Conservation (phyloP, 2,329 filamentous ascomycete genomes). For the Pestalotiopsis sp. region DNA sequence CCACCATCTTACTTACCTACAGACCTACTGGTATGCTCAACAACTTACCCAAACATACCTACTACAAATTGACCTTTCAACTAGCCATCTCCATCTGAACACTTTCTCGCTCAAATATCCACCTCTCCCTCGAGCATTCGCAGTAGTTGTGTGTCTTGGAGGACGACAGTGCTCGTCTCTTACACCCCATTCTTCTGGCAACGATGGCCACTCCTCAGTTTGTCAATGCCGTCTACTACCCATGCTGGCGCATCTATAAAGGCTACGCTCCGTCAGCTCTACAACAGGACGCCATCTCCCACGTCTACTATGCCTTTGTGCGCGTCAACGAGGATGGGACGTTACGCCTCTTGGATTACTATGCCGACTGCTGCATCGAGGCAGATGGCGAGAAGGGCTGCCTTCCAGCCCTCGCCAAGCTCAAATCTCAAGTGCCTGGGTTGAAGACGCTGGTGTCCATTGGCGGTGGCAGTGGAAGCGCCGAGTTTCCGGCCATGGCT, state of each 20-base stretch:
- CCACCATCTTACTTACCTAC: background rate
- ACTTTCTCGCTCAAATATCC: too few relatives aligned
- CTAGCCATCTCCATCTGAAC: too few relatives aligned
- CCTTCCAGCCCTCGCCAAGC: conserved; percentile 58
- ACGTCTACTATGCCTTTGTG: conserved; percentile 65
- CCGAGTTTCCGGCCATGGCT: conserved; percentile 62
- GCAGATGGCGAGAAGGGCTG: conserved; percentile 64
- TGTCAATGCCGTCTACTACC: conserved; percentile 62
- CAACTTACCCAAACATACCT: too few relatives aligned
- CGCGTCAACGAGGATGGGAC: conserved; percentile 39
- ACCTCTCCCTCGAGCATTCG: too few relatives aligned
- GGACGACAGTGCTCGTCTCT: background rate
- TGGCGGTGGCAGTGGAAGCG: conserved; percentile 66
- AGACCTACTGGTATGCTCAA: too few relatives aligned
- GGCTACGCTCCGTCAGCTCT: conserved; percentile 57
- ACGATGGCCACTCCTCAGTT: conserved; percentile 21
- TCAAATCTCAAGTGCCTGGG: conserved; percentile 59
- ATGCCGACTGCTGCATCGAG: conserved; percentile 62
- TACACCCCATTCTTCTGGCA: background rate
- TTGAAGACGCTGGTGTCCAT: conserved; percentile 66
- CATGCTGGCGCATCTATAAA: conserved; percentile 61
- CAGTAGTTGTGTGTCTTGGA: too few relatives aligned
- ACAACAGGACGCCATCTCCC: conserved; percentile 56
- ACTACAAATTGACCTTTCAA: too few relatives aligned
- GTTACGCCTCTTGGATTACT: conserved; percentile 62